Conservation (phyloP, 768 basidiomycete genomes). For the Pulveroboletus sp. region DNA sequence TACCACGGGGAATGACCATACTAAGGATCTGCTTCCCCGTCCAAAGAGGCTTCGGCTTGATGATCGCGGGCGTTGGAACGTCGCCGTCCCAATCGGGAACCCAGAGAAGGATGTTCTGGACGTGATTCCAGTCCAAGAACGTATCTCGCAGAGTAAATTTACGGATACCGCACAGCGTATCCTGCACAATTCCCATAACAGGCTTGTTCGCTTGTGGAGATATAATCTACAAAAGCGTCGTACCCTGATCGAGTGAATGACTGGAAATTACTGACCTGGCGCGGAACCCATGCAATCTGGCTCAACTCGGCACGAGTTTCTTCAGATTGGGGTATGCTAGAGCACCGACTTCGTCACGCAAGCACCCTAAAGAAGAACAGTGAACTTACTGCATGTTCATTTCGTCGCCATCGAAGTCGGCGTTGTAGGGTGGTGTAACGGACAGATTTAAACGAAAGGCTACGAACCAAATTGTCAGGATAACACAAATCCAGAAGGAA, state of each 20-base stretch:
- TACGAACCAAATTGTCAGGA: conserved; percentile 32
- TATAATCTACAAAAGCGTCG: conserved; percentile 65
- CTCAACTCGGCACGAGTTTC: conserved; percentile 98
- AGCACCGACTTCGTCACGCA: conserved; percentile 7
- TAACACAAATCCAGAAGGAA: not conserved
- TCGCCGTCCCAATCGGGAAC: conserved; percentile 96
- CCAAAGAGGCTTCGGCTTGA: conserved; percentile 98
- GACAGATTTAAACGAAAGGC: conserved; percentile 98
- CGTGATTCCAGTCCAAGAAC: conserved; percentile 93
- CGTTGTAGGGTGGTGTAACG: conserved; percentile 98
- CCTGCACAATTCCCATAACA: conserved; percentile 99
- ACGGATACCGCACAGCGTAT: conserved; percentile 95
- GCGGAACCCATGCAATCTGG: conserved; percentile 97
- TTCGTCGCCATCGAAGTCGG: conserved; percentile 99
- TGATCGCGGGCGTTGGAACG: conserved; percentile 88
- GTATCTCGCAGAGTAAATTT: conserved; percentile 96
- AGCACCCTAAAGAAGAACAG: not conserved
- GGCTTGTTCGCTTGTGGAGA: conserved; percentile 99
- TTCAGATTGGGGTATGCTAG: conserved; percentile 94
- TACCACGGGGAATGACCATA: conserved; percentile 89
- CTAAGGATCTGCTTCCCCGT: conserved; percentile 96
- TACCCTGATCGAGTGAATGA: not conserved
- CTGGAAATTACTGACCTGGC: conserved; percentile 58
- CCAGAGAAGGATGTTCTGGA: conserved; percentile 98
- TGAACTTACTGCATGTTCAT: conserved; percentile 99